A percentile compares a stretch with the other conserved stretches of the same genome.
Evolutionary conservation across 441 rosid species (phyloP).

Genomic region (Arabidopsis lyrata): DNA sequence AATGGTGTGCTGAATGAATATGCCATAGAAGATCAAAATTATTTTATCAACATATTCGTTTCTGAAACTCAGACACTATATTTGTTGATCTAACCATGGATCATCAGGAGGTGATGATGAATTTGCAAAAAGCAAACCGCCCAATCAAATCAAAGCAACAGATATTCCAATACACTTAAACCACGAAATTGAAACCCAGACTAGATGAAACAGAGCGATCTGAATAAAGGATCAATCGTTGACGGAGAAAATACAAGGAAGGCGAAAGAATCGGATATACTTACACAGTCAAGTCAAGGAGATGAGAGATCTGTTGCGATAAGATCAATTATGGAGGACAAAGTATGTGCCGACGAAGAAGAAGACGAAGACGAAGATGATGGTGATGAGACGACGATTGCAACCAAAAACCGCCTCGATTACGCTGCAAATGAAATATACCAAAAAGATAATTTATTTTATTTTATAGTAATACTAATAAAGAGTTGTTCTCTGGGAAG

Average conservation of each 20-base stretch:
- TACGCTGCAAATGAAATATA: not conserved
- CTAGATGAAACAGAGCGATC: not conserved
- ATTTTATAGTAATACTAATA: too few species aligned
- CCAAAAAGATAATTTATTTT: not conserved
- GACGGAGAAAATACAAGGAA: constrained; percentile 13
- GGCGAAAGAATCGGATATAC: constrained; percentile 18
- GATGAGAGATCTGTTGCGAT: constrained; percentile 26
- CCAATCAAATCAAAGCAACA: constrained; percentile 17
- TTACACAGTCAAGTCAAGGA: constrained; percentile 9
- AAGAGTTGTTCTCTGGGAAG: constrained; percentile 20
- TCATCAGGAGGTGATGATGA: not conserved
- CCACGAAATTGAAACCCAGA: not conserved
- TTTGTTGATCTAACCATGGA: not conserved
- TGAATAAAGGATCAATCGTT: constrained; percentile 4
- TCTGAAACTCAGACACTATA: constrained; percentile 15
- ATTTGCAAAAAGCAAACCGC: not conserved
- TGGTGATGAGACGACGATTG: constrained; percentile 29
- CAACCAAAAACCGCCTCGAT: constrained; percentile 37
- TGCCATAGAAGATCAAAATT: not conserved
- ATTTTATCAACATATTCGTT: not conserved
- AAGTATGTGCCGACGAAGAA: constrained; percentile 1
- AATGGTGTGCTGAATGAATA: constrained; percentile 3
- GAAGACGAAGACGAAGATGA: constrained; percentile 25
- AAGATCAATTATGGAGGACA: constrained; percentile 26
- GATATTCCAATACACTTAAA: not conserved